These are phyloP conservation scores for Mucuna pruriens DNA, from an alignment of 306 rosid species.

Conservation along the genomic window DNA sequence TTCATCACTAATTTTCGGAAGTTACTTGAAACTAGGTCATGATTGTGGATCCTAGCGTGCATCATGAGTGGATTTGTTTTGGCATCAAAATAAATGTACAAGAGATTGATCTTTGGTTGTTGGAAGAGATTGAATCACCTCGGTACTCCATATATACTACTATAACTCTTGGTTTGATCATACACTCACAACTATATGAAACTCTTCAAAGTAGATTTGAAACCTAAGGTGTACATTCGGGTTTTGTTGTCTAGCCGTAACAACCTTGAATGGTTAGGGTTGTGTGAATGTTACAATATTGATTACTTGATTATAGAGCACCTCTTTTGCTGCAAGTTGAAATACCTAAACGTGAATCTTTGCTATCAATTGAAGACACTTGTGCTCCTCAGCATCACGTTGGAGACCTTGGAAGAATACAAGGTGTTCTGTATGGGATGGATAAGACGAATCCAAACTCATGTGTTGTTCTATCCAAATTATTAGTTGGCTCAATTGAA, in stretches of 20 bases:
- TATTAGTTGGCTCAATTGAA: no score
- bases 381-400: background rate
- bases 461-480: no score
- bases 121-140: no score
- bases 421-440: no score
- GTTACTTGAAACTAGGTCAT: no score
- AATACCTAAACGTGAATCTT: conserved; percentile 35
- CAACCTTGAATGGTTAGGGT: conserved; percentile 32
- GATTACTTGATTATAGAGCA: conserved; percentile 19
- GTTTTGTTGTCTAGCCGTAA: conserved; percentile 23
- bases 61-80: no score
- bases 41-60: no score
- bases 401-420: conserved; percentile 43
- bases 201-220: conserved; percentile 36
- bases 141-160: no score
- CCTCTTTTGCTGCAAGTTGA: conserved; percentile 29
- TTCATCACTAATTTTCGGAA: no score
- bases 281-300: conserved; percentile 28
- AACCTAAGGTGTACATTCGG: background rate
- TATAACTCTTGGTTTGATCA: conserved; percentile 8
- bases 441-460: no score
- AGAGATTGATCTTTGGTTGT: no score
- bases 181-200: conserved; percentile 28
- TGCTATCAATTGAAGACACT: conserved; percentile 28
- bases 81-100: no score